Evolutionary conservation across 805 yeast genomes (phyloP), one percentile per base, ranked within the genome.

Genomic region (Metschnikowia aberdeeniae): DNA sequence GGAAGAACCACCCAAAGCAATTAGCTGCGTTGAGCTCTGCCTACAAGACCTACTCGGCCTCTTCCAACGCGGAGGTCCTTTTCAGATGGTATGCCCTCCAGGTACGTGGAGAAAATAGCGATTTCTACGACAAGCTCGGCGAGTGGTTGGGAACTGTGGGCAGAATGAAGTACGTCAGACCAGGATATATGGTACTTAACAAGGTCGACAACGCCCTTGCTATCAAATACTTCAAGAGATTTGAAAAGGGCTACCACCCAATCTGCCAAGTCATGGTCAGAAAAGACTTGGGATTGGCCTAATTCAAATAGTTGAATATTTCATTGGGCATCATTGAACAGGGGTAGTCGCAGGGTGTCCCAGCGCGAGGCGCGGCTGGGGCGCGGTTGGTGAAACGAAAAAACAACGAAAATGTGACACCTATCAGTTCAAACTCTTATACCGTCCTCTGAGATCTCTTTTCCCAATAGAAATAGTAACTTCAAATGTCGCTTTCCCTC

Each of bases 91-190:
- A 74, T 62, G 71, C 81, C 48, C 73, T 89, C 43, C 81, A 85
- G 54, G 71, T 87, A 6, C 66, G 73, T 0, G 84, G 84, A 27
- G 67, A 72, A 26, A 67, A 79, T 44, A 50, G 59, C 10, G 63
- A 70, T 29, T 68, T 70, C 42, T 77, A 83, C 61, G 67, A 65
- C 45, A 67, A 65, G 36, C 68, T 89, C 37, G 89, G 95, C 3
- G 78, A 80, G 43, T 89, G 96, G 96, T 74, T 89, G 44, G 95
- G 92, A 10, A 82, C 90, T 2, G 93, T 89, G 19, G 97, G 97
- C 17, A 78, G 97, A 72, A 89, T 89, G 97, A 89, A 89, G 69
- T 89, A 83, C 60, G 96, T 87, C 22, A 78, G 97, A 64, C 96
- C 97, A 27, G 88, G 93, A 4, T 89, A 81, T 66, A 75, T 80